A percentile compares a stretch with the other conserved stretches of the same genome.
These are phyloP conservation scores for Penicillium sp. DNA, from an alignment of 2,329 filamentous ascomycete genomes.

Conservation along the genomic window DNA sequence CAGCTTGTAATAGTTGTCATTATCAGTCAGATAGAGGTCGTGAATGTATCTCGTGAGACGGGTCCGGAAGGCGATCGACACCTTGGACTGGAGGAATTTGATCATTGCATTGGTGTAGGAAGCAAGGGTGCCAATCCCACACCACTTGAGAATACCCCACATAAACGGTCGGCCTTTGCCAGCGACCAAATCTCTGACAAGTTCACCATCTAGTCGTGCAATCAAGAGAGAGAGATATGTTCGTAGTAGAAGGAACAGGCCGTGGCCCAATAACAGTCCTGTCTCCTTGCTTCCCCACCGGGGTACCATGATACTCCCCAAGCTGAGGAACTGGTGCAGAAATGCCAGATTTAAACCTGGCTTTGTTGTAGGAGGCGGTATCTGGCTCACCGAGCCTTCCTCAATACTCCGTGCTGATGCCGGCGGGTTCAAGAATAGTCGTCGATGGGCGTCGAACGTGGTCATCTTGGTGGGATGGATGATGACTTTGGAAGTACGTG, in stretches of 20 bases:
- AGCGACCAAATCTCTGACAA: slow-evolving; percentile 93
- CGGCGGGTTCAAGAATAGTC: slow-evolving; percentile 89
- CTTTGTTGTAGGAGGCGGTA: slow-evolving; percentile 87
- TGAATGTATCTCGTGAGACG: slow-evolving; percentile 94
- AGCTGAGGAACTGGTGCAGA: slow-evolving; percentile 90
- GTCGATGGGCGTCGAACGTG: slow-evolving; percentile 93
- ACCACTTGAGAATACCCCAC: slow-evolving; percentile 91
- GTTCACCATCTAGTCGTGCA: slow-evolving; percentile 89
- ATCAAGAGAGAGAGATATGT: slow-evolving; percentile 95
- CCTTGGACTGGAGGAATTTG: slow-evolving; percentile 96
- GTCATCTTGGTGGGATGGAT: slow-evolving; percentile 87
- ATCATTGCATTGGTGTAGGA: slow-evolving; percentile 99
- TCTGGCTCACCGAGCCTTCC: slow-evolving; percentile 58
- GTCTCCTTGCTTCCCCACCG: slow-evolving; percentile 95
- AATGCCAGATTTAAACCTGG: slow-evolving; percentile 94
- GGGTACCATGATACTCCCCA: slow-evolving; percentile 97
- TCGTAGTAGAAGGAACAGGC: slow-evolving; percentile 82
- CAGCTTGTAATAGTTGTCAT: slow-evolving; percentile 94
- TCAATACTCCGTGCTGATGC: slow-evolving; percentile 75
- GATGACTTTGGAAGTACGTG: slow-evolving; percentile 76
- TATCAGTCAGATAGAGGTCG: slow-evolving; percentile 91
- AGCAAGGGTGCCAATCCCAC: slow-evolving; percentile 85
- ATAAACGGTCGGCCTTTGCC: slow-evolving; percentile 87
- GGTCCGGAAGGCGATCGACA: slow-evolving; percentile 96
- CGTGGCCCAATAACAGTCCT: slow-evolving; percentile 82